Evolutionary conservation across 176 grass and related monocot species (phyloP), one percentile per base, ranked within the genome.

Genomic region (Ananas comosus): DNA sequence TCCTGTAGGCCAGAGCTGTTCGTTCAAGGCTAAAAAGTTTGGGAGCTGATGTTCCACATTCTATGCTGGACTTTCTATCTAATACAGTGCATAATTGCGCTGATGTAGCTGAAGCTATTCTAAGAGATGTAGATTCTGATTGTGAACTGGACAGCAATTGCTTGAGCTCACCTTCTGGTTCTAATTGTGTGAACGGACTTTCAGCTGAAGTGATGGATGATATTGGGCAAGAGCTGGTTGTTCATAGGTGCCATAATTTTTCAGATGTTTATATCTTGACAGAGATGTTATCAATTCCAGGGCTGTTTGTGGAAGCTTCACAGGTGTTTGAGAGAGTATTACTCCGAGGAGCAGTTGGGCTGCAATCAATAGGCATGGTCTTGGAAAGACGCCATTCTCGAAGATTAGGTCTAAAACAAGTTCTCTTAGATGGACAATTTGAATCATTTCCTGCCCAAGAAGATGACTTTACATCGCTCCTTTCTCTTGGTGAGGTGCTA

Each of bases 401-500:
- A 71, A 85, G 67, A n/a, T 75, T 77, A 77, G 78, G 57, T 69
- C 66, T 67, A 63, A 91, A 82, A 64, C 76, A 80, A 69, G 66
- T 72, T 82, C 22, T 88, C 63, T 69, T 80, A 69, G 89, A 85
- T 75, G 89, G 70, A 75, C 83, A 88, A 66, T 72, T 83, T 69
- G 76, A 91, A 77, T 67, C 73, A 48, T 72, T 69, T 14, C 28
- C 82, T 49, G 21, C 80, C 70, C 79, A 91, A 75, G 85, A 90
- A 85, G 79, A 87, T 86, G 94, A 97, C 76, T 93, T 97, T 79
- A 87, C 82, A 69, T 89, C 81, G 72, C 77, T 93, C 73, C 84
- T 97, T 88, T 81, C 89, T 51, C 89, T 97, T 66, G 81, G 94
- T 65, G 86, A 90, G 78, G 89, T 84, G 72, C 82, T 97, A 79